phyloP scores from a whole-genome alignment of 805 yeast species.

The Candida gorgasii region DNA sequence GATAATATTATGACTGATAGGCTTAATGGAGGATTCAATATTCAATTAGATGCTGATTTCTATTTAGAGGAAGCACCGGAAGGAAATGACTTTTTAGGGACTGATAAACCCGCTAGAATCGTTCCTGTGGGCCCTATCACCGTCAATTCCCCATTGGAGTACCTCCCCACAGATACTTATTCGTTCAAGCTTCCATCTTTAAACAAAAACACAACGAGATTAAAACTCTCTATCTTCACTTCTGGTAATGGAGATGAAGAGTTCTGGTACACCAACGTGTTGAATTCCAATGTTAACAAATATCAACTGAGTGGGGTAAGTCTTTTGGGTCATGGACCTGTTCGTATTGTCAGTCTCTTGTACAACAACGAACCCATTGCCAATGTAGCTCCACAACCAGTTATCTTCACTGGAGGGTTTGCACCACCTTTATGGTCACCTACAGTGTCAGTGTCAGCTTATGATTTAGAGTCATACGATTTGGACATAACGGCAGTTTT shows the following conservation, averaged over 20 bases:
- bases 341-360: slow-evolving; percentile 63
- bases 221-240: slow-evolving; percentile 58
- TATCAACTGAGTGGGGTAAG: slow-evolving; percentile 23
- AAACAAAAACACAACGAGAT: slow-evolving; percentile 57
- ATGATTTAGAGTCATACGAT: slow-evolving; percentile 69
- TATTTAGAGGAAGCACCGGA: slow-evolving; percentile 29
- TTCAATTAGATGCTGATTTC: slow-evolving; percentile 52
- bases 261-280: slow-evolving; percentile 72
- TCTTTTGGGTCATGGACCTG: slow-evolving; percentile 67
- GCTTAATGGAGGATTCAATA: slow-evolving; percentile 61
- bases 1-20: slow-evolving; percentile 59
- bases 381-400: slow-evolving; percentile 66
- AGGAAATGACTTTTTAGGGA: slow-evolving; percentile 23
- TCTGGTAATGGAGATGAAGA: slow-evolving; percentile 82
- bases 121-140: slow-evolving; percentile 30
- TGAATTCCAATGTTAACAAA: slow-evolving; percentile 47
- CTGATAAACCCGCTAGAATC: slow-evolving; percentile 39
- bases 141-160: slow-evolving; percentile 44
- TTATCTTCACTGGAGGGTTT: slow-evolving; percentile 77
- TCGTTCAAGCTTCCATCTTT: slow-evolving; percentile 45
- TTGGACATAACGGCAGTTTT: slow-evolving; percentile 70
- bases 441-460: slow-evolving; percentile 71
- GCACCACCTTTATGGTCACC: slow-evolving; percentile 83
- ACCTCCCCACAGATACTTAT: slow-evolving; percentile 44
- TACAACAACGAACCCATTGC: slow-evolving; percentile 61